These are phyloP conservation scores for Apiospora phragmitis DNA, from an alignment of 2,329 filamentous ascomycete genomes.

Conservation along the genomic window DNA sequence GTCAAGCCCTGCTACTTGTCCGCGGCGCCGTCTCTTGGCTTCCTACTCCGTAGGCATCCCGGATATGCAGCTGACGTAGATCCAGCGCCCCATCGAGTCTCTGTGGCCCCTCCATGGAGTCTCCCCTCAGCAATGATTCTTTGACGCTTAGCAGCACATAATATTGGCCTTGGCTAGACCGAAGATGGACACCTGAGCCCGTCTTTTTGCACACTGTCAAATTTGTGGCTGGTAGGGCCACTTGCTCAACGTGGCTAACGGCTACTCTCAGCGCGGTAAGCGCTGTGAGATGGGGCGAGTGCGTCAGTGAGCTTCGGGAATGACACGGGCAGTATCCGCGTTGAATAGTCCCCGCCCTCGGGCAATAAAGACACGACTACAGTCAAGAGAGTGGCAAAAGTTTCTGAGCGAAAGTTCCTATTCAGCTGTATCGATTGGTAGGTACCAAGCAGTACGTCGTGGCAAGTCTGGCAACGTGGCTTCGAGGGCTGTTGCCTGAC, in stretches of 20 bases:
- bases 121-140: neutral
- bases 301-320: neutral
- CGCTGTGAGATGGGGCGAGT: neutral
- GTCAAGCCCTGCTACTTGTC: neutral
- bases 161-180: neutral
- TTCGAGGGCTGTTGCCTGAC: neutral
- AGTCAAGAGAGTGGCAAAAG: neutral
- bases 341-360: neutral
- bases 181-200: neutral
- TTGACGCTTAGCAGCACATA: neutral
- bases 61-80: neutral
- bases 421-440: neutral
- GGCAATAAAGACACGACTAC: neutral
- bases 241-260: neutral
- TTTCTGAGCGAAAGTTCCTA: neutral
- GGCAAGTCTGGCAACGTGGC: neutral
- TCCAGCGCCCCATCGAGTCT: neutral
- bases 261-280: neutral
- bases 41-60: neutral
- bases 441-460: neutral
- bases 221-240: no score
- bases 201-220: neutral
- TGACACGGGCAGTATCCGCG: neutral
- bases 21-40: neutral
- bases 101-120: neutral